Base-by-base conservation (phyloP, 768 basidiomycete species). In the Krasilnikovozyma curviuscula region DNA sequence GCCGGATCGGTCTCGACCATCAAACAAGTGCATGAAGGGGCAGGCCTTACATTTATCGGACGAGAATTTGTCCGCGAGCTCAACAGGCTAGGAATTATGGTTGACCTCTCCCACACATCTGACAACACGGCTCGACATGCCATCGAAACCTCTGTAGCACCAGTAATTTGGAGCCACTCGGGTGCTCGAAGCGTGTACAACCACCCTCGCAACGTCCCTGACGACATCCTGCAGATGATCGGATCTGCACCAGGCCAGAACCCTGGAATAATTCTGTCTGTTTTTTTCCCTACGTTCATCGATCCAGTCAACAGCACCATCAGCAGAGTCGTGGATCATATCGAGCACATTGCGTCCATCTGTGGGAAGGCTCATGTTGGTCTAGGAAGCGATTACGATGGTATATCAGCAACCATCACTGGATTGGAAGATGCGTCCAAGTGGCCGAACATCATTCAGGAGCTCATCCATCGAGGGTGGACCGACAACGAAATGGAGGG, bases 151-250 rank as follows among this genome's bases (percentile, higher is more conserved):
- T 46, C 56, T 13, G 31, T 44, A 21, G 51, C 50, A 3, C 56
- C 56, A 1, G 50, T 57, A 10, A 40, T 57, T 18, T 57, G 49
- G 38, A 46, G 52, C 13, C 56, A 57, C 46, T 53, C 50, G 7
- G 53, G 50, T 13, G 55, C 56, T 16, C 24, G 47, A 24, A 53
- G 29, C 7, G 32, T 57, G 1, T 27, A 47, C 28, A 46, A 54
- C 27, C 56, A 57, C 43, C 54, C 56, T 39, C 40, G 56, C n/a
- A 57, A 57, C 37, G 53, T 57, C 2, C 56, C 56, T 9, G 55
- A 57, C 40, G 41, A 54, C 32, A 35, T 57, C 29, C 38, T 57
- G 27, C 30, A 45, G 3, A 32, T 44, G 35, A 57, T 57, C 13
- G 56, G 49, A n/a, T 33, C 33, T 34, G 39, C 21, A 21, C n/a